These are phyloP conservation scores for Prunus yedoensis DNA, from an alignment of 331 rosid genomes.

Conservation along the genomic window DNA sequence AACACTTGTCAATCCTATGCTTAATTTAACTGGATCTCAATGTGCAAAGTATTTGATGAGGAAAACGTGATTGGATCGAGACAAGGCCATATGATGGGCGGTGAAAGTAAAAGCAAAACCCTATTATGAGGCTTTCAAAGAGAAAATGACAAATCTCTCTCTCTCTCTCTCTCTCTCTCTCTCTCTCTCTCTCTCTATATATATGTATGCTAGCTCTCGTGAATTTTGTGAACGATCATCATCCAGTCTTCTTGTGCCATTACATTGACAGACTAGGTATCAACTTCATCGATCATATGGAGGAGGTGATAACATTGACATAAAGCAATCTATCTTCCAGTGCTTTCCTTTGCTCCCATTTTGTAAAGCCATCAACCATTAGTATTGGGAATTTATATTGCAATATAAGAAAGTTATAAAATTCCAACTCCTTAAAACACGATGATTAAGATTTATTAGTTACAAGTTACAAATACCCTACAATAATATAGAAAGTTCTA, in stretches of 20 bases:
- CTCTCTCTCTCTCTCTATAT: no score
- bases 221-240: background rate
- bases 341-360: background rate
- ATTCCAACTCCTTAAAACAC: no score
- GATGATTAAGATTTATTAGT: no score
- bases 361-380: no score
- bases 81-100: background rate
- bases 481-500: no score
- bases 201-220: background rate
- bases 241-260: constrained; percentile 3
- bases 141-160: background rate
- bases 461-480: no score
- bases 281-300: background rate
- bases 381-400: no score
- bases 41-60: background rate
- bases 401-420: no score
- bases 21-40: background rate
- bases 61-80: background rate
- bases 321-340: background rate
- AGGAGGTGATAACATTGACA: background rate
- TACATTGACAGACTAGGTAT: background rate
- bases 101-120: background rate
- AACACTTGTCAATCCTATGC: background rate
- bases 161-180: no score
- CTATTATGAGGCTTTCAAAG: background rate